Evolutionary conservation across 495 filamentous ascomycete genomes (phyloP), one percentile per base, ranked within the genome.

Genomic region (Elaphomyces granulatus): DNA sequence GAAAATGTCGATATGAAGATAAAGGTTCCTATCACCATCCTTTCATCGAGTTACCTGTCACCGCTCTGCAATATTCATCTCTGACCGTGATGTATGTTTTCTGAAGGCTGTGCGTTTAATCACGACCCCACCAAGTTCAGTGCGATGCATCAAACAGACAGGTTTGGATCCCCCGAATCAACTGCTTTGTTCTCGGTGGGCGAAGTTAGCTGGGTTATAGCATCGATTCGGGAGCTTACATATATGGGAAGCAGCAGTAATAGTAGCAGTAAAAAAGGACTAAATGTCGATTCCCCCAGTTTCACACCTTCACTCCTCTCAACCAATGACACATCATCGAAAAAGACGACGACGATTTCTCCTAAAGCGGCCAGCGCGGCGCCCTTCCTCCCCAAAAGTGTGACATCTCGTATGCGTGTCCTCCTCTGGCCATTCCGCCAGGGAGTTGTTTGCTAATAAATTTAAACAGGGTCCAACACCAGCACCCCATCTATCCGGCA

Each of bases 221-320:
- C 6, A 28, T 6, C 23, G 23, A 28, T 28, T 12, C 12, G 6
- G 12, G 6, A 12, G 23, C 23, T 28, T 12, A 28, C 23, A n/a
- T n/a, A n/a, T n/a, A 28, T 28, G 23, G 23, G 23, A 6, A 12
- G 23, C 23, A 28, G 23, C 23, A 28, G 23, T 28, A 32, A 9
- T 49, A 54, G 55, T 47, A 67, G 66, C 45, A 59, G 69, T 42
- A 90, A 81, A 64, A 86, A 88, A 64, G 66, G 78, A 10, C 75
- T 98, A 49, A 96, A 94, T 56, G 88, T 93, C 49, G 90, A 96
- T 46, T 95, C 90, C 9, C 90, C 92, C 10, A 81, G 88, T 32
- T 98, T 98, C 48, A 94, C 86, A 1, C 92, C 90, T 15, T 70
- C 77, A 12, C 52, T 71, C 36, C 52, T 77, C 12, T 64, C 67